Evolutionary conservation across 2,329 filamentous ascomycete species (phyloP).

Genomic region (Aureobasidium sp.): DNA sequence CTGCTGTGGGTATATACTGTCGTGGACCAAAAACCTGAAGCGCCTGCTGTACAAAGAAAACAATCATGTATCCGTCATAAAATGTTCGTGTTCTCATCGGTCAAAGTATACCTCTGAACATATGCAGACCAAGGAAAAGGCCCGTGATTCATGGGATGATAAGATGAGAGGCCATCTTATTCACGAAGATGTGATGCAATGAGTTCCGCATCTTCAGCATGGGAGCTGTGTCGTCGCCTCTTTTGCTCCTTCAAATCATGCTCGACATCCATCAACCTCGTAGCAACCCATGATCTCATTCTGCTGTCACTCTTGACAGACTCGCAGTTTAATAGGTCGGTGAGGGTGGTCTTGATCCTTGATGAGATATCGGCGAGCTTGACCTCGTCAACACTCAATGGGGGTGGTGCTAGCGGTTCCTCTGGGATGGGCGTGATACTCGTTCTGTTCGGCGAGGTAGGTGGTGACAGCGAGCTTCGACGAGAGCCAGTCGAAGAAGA

Average conservation of each 20-base stretch:
- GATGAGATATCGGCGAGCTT: conserved; percentile 45
- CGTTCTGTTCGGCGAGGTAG: conserved; percentile 11
- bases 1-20: conserved; percentile 9
- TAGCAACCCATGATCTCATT: conserved; percentile 46
- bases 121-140: conserved; percentile 6
- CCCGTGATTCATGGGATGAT: not conserved
- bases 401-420: conserved; percentile 20
- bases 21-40: not conserved
- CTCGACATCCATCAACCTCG: conserved; percentile 48
- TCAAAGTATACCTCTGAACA: not conserved
- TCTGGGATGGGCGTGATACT: conserved; percentile 20
- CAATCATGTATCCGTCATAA: not conserved
- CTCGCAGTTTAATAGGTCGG: conserved; percentile 48
- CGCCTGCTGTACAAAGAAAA: conserved; percentile 9
- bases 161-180: not conserved
- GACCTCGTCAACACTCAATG: conserved; percentile 36
- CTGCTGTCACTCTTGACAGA: conserved; percentile 41
- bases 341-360: conserved; percentile 48
- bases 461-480: conserved; percentile 17
- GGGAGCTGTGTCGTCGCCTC: conserved; percentile 31
- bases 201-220: conserved; percentile 1
- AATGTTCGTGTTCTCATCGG: conserved; percentile 5
- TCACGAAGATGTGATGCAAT: conserved; percentile 6
- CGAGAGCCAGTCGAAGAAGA: conserved; percentile 11
- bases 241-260: conserved; percentile 41